Base-by-base conservation (phyloP, 1,139 yeast genomes). In the Protomyces gravidus region DNA sequence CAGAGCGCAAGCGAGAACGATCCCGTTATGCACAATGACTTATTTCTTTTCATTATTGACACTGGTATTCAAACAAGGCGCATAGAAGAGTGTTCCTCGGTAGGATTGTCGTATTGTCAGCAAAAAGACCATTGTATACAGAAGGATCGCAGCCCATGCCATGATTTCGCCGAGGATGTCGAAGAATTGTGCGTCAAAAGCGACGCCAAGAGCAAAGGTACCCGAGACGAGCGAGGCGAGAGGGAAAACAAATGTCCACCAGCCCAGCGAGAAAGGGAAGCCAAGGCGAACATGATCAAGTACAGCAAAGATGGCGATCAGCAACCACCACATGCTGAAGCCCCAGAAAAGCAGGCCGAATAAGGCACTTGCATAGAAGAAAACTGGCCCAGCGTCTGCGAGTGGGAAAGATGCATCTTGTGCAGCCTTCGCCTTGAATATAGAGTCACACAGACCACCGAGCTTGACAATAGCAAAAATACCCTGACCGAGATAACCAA, bases 171-270 rank as follows among this genome's bases (percentile, higher is more conserved):
- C 58, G 17, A 53, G 50, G 19, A 53, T 30, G 23, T 26, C 26
- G 19, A 53, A 53, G 47, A 53, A 53, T 4, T 45, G 45, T 6
- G 58, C 50, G 9, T 46, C 4, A 27, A 33, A 46, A 13, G 58
- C 39, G 6, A 15, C 39, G 4, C 51, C 58, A n/a, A 53, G 58
- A 6, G 58, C 50, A 17, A 53, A 13, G 7, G 58, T 53, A 13
- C 58, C 58, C 6, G 58, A 45, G 7, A 50, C 58, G 1, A 53
- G 40, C 5, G 51, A 45, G 26, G 51, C 58, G 13, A 48, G 32
- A n/a, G 59, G 59, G n/a, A 55, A 55, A 9, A 51, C 40, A 36
- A 55, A 55, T 5, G 49, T 28, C 59, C 59, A 55, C 59, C 59
- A 55, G 17, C 59, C 59, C 21, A 55, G 26, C 2, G 53, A 48